These are phyloP conservation scores for Fusarium caatingaense DNA, from an alignment of 2,329 filamentous ascomycete genomes.

Conservation along the genomic window DNA sequence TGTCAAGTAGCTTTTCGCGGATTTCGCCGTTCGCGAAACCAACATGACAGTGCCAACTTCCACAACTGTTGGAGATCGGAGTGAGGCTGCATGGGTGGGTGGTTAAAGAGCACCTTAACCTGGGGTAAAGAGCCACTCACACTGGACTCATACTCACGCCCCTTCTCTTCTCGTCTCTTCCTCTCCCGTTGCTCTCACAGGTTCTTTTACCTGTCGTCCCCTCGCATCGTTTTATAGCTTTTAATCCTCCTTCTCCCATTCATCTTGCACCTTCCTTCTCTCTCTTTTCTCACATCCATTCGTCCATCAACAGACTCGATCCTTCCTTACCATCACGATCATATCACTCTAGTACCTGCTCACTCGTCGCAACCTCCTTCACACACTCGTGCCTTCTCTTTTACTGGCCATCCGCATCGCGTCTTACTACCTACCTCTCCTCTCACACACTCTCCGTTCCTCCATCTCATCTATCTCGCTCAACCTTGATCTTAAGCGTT, in stretches of 20 bases:
- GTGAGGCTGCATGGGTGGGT: slow-evolving; percentile 34
- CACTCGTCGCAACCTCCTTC: slow-evolving; percentile 19
- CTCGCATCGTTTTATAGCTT: slow-evolving; percentile 38
- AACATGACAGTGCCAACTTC: slow-evolving; percentile 41
- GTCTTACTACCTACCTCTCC: slow-evolving; percentile 8
- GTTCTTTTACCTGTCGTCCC: slow-evolving; percentile 45
- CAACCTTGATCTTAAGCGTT: slow-evolving; percentile 11
- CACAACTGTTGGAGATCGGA: slow-evolving; percentile 27
- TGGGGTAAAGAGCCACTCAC: slow-evolving; percentile 46
- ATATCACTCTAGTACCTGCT: slow-evolving; percentile 2
- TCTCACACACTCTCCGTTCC: neutral
- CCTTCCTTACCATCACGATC: slow-evolving; percentile 7
- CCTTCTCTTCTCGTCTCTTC: slow-evolving; percentile 42
- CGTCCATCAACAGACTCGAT: slow-evolving; percentile 11
- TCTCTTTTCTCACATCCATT: slow-evolving; percentile 2
- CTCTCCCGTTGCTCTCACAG: slow-evolving; percentile 37
- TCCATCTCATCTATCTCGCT: slow-evolving; percentile 3
- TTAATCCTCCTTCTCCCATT: slow-evolving; percentile 45
- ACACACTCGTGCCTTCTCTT: slow-evolving; percentile 22
- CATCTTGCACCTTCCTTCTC: slow-evolving; percentile 41
- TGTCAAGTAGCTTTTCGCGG: slow-evolving; percentile 34
- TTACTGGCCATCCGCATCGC: slow-evolving; percentile 16
- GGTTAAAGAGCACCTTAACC: slow-evolving; percentile 34
- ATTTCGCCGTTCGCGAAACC: slow-evolving; percentile 33
- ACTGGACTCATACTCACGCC: slow-evolving; percentile 28